A percentile compares a stretch with the other conserved stretches of the same genome.
Conservation (phyloP, 257 asterid species). For the Solanum virginianum region DNA sequence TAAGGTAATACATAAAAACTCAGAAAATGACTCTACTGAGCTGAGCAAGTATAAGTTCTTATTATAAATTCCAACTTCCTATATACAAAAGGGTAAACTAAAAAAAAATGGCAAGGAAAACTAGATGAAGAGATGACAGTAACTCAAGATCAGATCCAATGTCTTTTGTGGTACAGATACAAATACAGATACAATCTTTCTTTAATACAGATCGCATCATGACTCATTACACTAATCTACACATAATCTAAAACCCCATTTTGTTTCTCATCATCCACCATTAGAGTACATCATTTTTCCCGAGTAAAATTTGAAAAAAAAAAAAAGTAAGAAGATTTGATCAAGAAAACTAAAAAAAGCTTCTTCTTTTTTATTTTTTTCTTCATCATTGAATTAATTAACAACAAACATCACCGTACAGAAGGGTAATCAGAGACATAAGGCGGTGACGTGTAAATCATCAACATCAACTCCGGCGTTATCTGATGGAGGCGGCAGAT, state of each 20-base stretch:
- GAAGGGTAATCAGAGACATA: background rate
- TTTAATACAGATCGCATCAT: constrained; percentile 3
- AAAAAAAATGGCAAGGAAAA: background rate
- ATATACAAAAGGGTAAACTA: background rate
- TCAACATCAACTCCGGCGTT: background rate
- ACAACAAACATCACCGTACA: background rate
- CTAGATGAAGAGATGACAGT: background rate
- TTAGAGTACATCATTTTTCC: background rate
- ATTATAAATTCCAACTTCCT: background rate
- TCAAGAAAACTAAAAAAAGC: background rate
- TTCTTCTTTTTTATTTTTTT: background rate
- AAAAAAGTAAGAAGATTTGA: background rate
- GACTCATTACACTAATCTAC: constrained; percentile 1
- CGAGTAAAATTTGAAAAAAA: background rate
- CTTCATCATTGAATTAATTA: background rate
- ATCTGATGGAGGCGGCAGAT: constrained; percentile 1
- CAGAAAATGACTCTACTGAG: background rate
- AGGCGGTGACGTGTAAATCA: constrained; percentile 5
- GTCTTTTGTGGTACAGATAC: background rate
- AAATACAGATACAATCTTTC: constrained; percentile 1
- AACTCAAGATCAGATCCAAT: background rate
- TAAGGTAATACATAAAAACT: background rate
- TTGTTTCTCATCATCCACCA: background rate
- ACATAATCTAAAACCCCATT: background rate
- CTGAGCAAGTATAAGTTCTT: background rate